phyloP scores from a whole-genome alignment of 2,329 filamentous ascomycete genomes.

The Ophiocordyceps polyrhachis-furcata region DNA sequence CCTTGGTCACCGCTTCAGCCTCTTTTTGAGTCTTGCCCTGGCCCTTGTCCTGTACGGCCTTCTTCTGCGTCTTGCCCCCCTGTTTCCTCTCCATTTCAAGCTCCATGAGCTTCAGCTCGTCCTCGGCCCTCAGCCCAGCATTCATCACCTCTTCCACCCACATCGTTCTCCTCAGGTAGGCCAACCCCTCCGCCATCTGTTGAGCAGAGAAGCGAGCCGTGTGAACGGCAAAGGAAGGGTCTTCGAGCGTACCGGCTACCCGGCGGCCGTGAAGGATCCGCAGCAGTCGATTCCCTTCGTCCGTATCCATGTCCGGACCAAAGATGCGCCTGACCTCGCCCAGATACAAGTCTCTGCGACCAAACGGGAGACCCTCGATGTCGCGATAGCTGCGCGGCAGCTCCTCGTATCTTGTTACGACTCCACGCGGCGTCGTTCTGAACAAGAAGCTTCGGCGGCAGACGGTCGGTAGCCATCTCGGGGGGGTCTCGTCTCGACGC shows the following conservation, averaged over 20 bases:
- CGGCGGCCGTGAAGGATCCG: slow-evolving; percentile 42
- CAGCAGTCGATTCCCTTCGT: slow-evolving; percentile 32
- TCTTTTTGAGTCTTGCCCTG: neutral
- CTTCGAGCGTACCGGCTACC: slow-evolving; percentile 43
- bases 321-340: slow-evolving; percentile 30
- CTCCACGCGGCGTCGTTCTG: slow-evolving; percentile 14
- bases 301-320: slow-evolving; percentile 23
- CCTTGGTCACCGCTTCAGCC: too few relatives aligned
- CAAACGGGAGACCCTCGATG: slow-evolving; percentile 33
- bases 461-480: neutral
- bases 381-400: slow-evolving; percentile 40
- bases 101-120: slow-evolving; percentile 38
- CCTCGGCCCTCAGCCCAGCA: slow-evolving; percentile 41
- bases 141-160: slow-evolving; percentile 42
- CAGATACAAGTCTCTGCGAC: slow-evolving; percentile 26
- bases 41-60: slow-evolving; percentile 6
- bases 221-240: slow-evolving; percentile 31
- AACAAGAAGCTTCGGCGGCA: slow-evolving; percentile 4
- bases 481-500: neutral
- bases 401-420: slow-evolving; percentile 35
- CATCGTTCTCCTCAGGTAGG: slow-evolving; percentile 34
- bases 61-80: slow-evolving; percentile 6
- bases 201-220: slow-evolving; percentile 23
- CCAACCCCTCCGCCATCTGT: slow-evolving; percentile 27
- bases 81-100: slow-evolving; percentile 10